Evolutionary conservation across 1,284 basidiomycete species (phyloP).

Genomic region (Heterobasidion irregulare): DNA sequence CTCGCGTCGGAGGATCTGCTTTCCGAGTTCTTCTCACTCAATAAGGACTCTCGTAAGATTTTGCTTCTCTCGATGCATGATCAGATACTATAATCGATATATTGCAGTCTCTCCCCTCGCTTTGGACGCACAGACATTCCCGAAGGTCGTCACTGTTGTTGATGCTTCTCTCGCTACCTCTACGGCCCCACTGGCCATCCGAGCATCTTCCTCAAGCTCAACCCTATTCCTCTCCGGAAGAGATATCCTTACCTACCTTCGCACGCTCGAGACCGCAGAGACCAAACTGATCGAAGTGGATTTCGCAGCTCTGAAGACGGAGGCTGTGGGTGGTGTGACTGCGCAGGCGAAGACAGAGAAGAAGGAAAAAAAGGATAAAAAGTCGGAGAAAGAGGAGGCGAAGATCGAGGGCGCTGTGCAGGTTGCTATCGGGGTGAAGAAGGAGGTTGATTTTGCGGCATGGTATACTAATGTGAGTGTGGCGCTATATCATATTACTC

Average conservation of each 20-base stretch:
- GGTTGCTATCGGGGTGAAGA: constrained; percentile 91
- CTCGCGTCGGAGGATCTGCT: constrained; percentile 86
- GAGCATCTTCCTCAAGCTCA: constrained; percentile 59
- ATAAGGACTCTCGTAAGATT: constrained; percentile 78
- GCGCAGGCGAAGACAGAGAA: constrained; percentile 33
- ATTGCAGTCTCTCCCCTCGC: constrained; percentile 75
- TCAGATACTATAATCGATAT: constrained; percentile 3
- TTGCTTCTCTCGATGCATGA: not conserved
- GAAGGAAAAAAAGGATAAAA: constrained; percentile 21
- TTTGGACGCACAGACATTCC: constrained; percentile 60
- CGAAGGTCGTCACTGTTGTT: constrained; percentile 72
- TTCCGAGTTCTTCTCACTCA: constrained; percentile 75
- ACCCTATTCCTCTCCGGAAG: constrained; percentile 73
- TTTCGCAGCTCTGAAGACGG: constrained; percentile 55
- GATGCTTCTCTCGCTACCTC: constrained; percentile 70
- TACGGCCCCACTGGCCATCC: constrained; percentile 63
- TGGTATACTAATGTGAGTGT: constrained; percentile 84
- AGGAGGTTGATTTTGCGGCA: constrained; percentile 87
- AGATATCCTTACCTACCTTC: constrained; percentile 70
- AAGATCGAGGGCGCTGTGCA: constrained; percentile 85
- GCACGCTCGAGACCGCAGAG: constrained; percentile 57
- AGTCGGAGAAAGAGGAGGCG: constrained; percentile 50
- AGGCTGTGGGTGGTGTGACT: constrained; percentile 23
- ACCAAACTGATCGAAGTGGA: constrained; percentile 66
- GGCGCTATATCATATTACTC: not conserved